A percentile compares a stretch with the other conserved stretches of the same genome.
phyloP scores from a whole-genome alignment of 2,329 filamentous ascomycete species.

The Trichoderma harzianum region DNA sequence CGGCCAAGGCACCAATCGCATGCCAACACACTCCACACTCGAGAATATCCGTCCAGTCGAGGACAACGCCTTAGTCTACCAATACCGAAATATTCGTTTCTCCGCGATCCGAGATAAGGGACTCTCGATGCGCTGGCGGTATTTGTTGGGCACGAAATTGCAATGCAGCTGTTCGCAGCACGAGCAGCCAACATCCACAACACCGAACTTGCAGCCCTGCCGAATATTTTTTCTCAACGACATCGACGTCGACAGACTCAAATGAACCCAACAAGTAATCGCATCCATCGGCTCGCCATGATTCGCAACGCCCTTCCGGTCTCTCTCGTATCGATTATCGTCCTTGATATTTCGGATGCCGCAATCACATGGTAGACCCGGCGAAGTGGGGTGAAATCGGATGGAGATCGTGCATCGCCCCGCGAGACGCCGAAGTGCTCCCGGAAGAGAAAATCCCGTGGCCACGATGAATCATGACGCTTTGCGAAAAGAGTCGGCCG shows the following conservation, averaged over 20 bases:
- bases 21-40: not conserved
- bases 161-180: not conserved
- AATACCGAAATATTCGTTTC: not conserved
- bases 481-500: not conserved
- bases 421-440: constrained; percentile 14
- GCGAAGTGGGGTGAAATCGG: constrained; percentile 15
- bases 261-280: not conserved
- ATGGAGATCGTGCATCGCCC: constrained; percentile 9
- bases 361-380: not conserved
- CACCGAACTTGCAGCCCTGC: not conserved
- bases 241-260: not conserved
- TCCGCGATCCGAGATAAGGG: not conserved
- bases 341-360: not conserved
- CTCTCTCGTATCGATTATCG: not conserved
- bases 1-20: not conserved
- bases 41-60: not conserved
- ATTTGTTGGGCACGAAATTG: not conserved
- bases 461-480: not conserved
- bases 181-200: not conserved
- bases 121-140: not conserved
- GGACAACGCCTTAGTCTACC: not conserved
- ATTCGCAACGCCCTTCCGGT: not conserved
- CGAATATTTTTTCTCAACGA: not conserved
- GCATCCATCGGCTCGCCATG: not conserved
- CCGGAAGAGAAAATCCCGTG: not conserved